Base-by-base conservation (phyloP, 495 filamentous ascomycete species). In the Penicillium angulare region DNA sequence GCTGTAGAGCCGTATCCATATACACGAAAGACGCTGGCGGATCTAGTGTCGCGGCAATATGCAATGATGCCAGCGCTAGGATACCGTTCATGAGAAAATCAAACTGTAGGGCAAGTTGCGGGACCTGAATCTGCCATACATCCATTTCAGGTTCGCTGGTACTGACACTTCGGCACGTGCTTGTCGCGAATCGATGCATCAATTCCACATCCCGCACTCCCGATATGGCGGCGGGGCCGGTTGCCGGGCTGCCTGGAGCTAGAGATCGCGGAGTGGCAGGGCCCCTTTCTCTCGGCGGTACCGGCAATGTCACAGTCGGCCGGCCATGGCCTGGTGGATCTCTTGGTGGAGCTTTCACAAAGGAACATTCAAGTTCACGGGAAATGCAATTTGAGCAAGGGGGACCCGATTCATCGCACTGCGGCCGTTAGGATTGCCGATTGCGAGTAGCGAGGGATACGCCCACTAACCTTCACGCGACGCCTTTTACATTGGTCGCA, bases 21-120 rank as follows among this genome's bases (percentile, higher is more conserved):
- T 79, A 80, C 3, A 53, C 18, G 39, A 57, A 18, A 59, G 66
- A 12, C 60, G 65, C 7, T 43, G 62, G 43, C 51, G 66, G 40
- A 56, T 71, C 48, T 5, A 33, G 13, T 0, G 57, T 57, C 7
- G 57, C 55, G 9, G 79, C 78, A 2, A 79, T 64, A 48, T 83
- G 79, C 21, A 83, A 59, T 8, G 78, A 70, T 5, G 75, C 75
- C 13, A 81, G 52, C 13, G 75, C 68, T 33, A 83, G 62, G 20
- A 83, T 73, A 15, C 77, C 69, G 16, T 74, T 67, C 71, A 81
- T 76, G 29, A 81, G 62, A 55, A 75, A 81, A 21, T 70, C 65
- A 43, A 76, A 72, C 10, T 52, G 43, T 9, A 79, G 59, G 0
- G 73, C 79, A 17, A 75, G 56, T 6, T 60, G 61, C 3, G 76